Conservation (phyloP, 768 basidiomycete genomes). For the Tulasnella calospora region DNA sequence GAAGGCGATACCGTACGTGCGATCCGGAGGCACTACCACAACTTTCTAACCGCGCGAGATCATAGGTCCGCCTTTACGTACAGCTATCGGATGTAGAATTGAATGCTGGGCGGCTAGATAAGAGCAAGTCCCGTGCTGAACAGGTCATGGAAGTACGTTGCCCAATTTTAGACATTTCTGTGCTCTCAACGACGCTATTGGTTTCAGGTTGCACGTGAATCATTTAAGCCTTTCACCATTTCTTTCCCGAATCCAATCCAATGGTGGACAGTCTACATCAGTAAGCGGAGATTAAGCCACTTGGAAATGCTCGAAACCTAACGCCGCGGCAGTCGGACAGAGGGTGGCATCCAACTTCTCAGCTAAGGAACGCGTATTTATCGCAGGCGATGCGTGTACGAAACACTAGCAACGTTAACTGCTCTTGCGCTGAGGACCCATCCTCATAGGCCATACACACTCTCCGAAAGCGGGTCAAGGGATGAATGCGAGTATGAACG, state of each 20-base stretch:
- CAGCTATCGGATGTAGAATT: conserved; percentile 54
- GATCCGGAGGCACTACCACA: not conserved
- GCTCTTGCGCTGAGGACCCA: not conserved
- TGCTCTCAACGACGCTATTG: not conserved
- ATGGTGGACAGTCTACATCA: conserved; percentile 72
- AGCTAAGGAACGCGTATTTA: conserved; percentile 61
- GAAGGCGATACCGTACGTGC: conserved; percentile 27
- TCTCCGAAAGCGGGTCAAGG: conserved; percentile 42
- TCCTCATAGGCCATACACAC: conserved; percentile 31
- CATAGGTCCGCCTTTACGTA: conserved; percentile 62
- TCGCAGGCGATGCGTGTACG: conserved; percentile 65
- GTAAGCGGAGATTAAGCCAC: conserved; percentile 38
- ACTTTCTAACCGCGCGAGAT: conserved; percentile 45
- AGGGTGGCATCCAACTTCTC: conserved; percentile 63
- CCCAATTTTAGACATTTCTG: not conserved
- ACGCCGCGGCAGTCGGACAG: conserved; percentile 53
- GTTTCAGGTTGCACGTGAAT: conserved; percentile 50
- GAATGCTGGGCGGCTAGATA: conserved; percentile 50
- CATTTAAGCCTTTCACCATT: conserved; percentile 54
- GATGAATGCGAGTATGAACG: conserved; percentile 74
- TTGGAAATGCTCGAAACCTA: not conserved
- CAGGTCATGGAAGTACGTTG: conserved; percentile 49
- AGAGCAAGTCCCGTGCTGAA: conserved; percentile 46
- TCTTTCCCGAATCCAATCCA: conserved; percentile 47
- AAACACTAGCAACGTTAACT: conserved; percentile 41